phyloP scores from a whole-genome alignment of 106 monocot genomes.

The Apostasia ramifera region DNA sequence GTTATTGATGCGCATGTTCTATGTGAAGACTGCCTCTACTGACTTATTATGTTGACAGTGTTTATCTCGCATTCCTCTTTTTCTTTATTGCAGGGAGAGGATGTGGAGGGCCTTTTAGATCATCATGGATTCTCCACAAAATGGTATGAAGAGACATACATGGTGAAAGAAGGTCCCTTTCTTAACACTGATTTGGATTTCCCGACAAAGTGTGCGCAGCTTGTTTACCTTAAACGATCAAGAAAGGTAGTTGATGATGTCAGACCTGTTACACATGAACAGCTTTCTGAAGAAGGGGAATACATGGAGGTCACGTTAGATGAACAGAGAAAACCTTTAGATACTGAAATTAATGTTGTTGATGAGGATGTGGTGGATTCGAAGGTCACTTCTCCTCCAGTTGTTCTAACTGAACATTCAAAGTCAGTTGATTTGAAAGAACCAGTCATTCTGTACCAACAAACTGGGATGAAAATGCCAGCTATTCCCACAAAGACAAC shows the following conservation, averaged over 20 bases:
- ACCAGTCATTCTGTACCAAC: slow-evolving; percentile 2
- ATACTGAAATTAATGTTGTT: slow-evolving; percentile 3
- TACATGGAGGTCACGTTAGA: background rate
- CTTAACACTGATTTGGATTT: slow-evolving; percentile 61
- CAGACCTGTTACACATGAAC: slow-evolving; percentile 18
- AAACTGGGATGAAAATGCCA: slow-evolving; percentile 10
- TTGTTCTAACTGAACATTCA: background rate
- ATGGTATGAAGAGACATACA: slow-evolving; percentile 66
- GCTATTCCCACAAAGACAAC: slow-evolving; percentile 1
- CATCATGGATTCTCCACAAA: slow-evolving; percentile 70
- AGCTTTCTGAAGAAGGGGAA: slow-evolving; percentile 8
- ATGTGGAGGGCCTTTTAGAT: slow-evolving; percentile 66
- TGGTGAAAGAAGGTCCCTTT: slow-evolving; percentile 91
- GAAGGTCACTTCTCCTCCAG: slow-evolving; percentile 9
- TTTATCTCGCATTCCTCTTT: background rate
- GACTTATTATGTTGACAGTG: background rate
- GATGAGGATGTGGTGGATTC: slow-evolving; percentile 31
- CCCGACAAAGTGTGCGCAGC: slow-evolving; percentile 54
- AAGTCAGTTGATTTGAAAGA: slow-evolving; percentile 5
- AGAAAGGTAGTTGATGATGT: slow-evolving; percentile 60
- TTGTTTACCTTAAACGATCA: slow-evolving; percentile 72
- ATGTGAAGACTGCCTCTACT: background rate
- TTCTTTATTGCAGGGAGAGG: slow-evolving; percentile 53
- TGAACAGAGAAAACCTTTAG: slow-evolving; percentile 5
- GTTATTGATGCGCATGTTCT: too few relatives aligned